phyloP scores from a whole-genome alignment of 441 rosid genomes.

The Erodium chrysanthum region DNA sequence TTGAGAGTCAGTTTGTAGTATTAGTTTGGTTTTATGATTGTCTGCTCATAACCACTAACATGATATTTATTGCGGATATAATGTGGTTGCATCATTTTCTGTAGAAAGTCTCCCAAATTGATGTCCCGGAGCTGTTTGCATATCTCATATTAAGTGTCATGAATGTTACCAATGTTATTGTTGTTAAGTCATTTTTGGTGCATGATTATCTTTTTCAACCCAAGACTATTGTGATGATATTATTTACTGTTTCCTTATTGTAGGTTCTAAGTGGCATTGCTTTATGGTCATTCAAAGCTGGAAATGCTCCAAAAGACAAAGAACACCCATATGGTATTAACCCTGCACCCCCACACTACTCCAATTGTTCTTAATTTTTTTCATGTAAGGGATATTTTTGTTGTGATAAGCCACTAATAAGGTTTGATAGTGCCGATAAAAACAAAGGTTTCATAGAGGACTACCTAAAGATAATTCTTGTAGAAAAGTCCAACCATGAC shows the following conservation, averaged over 20 bases:
- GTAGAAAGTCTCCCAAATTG: neutral
- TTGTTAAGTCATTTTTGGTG: neutral
- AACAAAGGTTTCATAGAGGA: too few species aligned
- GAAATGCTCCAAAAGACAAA: slow-evolving; percentile 73
- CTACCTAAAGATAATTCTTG: too few species aligned
- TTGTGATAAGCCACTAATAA: too few species aligned
- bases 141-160: neutral
- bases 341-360: slow-evolving; percentile 33
- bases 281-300: slow-evolving; percentile 74
- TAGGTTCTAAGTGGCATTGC: slow-evolving; percentile 90
- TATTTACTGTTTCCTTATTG: slow-evolving; percentile 7
- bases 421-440: too few species aligned
- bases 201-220: neutral
- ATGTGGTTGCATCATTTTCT: neutral
- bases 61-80: neutral
- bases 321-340: slow-evolving; percentile 87
- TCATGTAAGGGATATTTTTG: neutral
- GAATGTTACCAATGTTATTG: neutral
- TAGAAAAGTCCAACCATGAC: neutral
- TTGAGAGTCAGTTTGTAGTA: neutral
- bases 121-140: neutral
- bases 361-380: slow-evolving; percentile 23
- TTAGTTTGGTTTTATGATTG: neutral
- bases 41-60: neutral
- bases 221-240: neutral